These are phyloP conservation scores for Agapanthus africanus DNA, from an alignment of 106 monocot genomes.

Conservation along the genomic window DNA sequence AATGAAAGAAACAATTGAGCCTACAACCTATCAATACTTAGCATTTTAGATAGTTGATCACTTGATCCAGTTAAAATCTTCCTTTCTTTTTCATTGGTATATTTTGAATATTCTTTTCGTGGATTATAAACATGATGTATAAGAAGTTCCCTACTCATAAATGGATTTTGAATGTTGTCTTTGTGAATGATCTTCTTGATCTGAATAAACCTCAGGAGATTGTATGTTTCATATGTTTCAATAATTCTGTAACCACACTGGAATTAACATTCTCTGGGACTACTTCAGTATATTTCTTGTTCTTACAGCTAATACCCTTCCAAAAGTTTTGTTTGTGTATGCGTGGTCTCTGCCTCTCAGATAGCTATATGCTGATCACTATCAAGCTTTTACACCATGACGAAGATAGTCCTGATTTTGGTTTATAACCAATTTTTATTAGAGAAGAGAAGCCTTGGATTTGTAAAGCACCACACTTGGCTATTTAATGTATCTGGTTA, in stretches of 20 bases:
- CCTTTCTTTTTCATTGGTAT: too few relatives aligned
- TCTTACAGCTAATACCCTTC: neutral
- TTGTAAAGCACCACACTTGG: too few relatives aligned
- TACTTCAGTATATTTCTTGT: neutral
- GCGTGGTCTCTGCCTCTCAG: neutral
- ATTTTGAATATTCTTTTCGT: too few relatives aligned
- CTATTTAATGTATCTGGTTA: too few relatives aligned
- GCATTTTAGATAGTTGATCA: constrained; percentile 1
- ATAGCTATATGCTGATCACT: neutral
- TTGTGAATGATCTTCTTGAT: neutral
- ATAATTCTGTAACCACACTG: too few relatives aligned
- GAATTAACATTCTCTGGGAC: too few relatives aligned
- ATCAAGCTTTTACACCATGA: neutral
- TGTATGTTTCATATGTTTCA: too few relatives aligned
- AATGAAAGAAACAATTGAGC: too few relatives aligned
- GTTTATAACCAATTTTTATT: neutral
- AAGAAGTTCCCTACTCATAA: too few relatives aligned
- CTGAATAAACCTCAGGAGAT: neutral
- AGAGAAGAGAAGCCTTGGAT: too few relatives aligned
- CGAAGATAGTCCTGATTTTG: neutral
- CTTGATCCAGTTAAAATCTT: too few relatives aligned
- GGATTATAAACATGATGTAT: neutral
- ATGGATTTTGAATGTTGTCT: too few relatives aligned
- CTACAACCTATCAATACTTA: neutral
- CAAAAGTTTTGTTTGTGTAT: neutral